Base-by-base conservation (phyloP, 768 basidiomycete species). In the Lentinula aciculospora region DNA sequence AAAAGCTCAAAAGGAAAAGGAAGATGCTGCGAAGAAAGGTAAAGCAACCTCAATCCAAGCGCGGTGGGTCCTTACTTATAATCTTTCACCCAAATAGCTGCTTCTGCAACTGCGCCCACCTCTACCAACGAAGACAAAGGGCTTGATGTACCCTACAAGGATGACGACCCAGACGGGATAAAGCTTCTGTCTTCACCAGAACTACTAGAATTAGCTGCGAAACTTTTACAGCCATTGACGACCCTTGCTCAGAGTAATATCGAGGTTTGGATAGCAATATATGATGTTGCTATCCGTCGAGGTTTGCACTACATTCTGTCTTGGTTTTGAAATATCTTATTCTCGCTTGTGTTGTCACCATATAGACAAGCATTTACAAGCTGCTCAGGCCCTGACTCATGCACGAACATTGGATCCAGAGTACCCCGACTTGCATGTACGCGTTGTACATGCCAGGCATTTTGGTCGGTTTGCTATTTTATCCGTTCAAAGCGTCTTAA, bases 91-190 rank as follows among this genome's bases (percentile, higher is more conserved):
- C n/a, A 32, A 23, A 21, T 31, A 56, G 42, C 45, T 27, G 36
- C 15, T 44, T 15, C 63, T 71, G 71, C 73, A 27, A 68, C 76
- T 21, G 64, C 72, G 45, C 68, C 70, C 23, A 66, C 74, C 8
- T 71, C 68, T 4, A 59, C 71, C 23, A 72, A 80, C 58, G 85
- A 86, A 61, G 89, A 93, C 72, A 87, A 85, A 66, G 89, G 89
- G 27, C 78, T 89, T 0, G 86, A 89, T 42, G 67, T 68, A 4
- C 66, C 76, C 3, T 56, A 72, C 10, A 89, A 84, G 67, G 93
- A 95, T 63, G 89, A 92, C 3, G 94, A 96, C 66, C 90, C 91
- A 0, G 84, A 89, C 19, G 96, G 95, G 23, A 65, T 80, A 45
- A 88, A 90, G 65, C 73, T 94, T 4, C 71, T 94, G 31, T 69